phyloP scores from a whole-genome alignment of 1,284 basidiomycete genomes.

The Peniophora sp. region DNA sequence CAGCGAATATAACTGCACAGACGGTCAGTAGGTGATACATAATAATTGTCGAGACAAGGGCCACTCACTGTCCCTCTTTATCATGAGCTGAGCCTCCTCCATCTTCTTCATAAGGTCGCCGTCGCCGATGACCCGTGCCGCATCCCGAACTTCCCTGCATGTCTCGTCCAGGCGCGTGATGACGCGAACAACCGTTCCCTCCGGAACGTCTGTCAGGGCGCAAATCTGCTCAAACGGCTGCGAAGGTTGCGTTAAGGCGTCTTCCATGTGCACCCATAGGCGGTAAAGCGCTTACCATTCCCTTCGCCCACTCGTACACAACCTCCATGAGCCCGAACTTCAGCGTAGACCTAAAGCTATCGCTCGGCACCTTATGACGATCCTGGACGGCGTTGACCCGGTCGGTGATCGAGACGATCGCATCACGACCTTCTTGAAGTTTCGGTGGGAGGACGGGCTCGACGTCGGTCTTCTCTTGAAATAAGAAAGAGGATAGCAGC shows the following conservation, averaged over 20 bases:
- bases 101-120: slow-evolving; percentile 95
- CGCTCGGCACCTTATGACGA: slow-evolving; percentile 68
- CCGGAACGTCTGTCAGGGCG: slow-evolving; percentile 87
- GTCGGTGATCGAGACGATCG: slow-evolving; percentile 79
- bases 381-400: slow-evolving; percentile 78
- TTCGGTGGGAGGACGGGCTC: slow-evolving; percentile 77
- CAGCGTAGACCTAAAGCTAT: slow-evolving; percentile 68
- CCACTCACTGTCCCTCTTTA: slow-evolving; percentile 87
- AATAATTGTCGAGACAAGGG: background rate
- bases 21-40: background rate
- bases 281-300: slow-evolving; percentile 62
- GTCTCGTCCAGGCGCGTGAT: slow-evolving; percentile 97
- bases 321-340: slow-evolving; percentile 93
- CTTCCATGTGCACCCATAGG: background rate
- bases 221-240: slow-evolving; percentile 96
- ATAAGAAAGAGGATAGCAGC: slow-evolving; percentile 91
- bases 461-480: slow-evolving; percentile 93
- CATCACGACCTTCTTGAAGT: slow-evolving; percentile 73
- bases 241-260: background rate
- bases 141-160: slow-evolving; percentile 94
- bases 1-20: slow-evolving; percentile 70
- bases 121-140: slow-evolving; percentile 96
- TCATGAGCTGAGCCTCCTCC: slow-evolving; percentile 90
- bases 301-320: slow-evolving; percentile 98
- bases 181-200: slow-evolving; percentile 94